Percentiles rank a stretch among this genome's conserved stretches.
These are phyloP conservation scores for Colletotrichum sp. DNA, from an alignment of 2,329 filamentous ascomycete species.

Conservation along the genomic window DNA sequence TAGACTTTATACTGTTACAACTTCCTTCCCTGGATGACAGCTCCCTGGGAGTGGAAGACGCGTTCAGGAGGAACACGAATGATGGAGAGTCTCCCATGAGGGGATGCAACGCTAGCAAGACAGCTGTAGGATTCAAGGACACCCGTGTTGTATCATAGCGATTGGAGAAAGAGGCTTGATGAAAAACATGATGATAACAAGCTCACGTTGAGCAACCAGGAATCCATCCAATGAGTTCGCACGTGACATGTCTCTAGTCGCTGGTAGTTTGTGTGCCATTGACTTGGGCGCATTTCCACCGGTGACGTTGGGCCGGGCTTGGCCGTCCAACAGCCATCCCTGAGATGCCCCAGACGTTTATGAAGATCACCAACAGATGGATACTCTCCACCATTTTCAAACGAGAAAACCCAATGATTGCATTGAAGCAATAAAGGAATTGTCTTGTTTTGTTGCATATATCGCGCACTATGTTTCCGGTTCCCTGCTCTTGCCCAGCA, in stretches of 20 bases:
- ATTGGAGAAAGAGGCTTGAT: constrained; percentile 21
- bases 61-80: constrained; percentile 1
- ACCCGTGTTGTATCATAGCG: constrained; percentile 22
- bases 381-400: not conserved
- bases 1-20: constrained; percentile 22
- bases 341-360: not conserved
- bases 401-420: not conserved
- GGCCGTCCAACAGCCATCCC: not conserved
- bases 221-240: not conserved
- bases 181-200: constrained; percentile 14
- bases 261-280: not conserved
- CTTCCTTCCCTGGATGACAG: constrained; percentile 6
- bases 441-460: not conserved
- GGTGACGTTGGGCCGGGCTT: not conserved
- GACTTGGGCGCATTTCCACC: not conserved
- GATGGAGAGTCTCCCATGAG: not conserved
- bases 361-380: constrained; percentile 2
- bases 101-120: constrained; percentile 1
- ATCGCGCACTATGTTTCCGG: not conserved
- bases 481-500: not conserved
- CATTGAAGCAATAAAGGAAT: not conserved
- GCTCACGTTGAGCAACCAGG: constrained; percentile 14
- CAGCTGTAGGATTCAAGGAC: constrained; percentile 21
- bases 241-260: not conserved
- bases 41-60: not conserved